Conservation (phyloP, 176 grass and related monocot species). For the Avena insularis region DNA sequence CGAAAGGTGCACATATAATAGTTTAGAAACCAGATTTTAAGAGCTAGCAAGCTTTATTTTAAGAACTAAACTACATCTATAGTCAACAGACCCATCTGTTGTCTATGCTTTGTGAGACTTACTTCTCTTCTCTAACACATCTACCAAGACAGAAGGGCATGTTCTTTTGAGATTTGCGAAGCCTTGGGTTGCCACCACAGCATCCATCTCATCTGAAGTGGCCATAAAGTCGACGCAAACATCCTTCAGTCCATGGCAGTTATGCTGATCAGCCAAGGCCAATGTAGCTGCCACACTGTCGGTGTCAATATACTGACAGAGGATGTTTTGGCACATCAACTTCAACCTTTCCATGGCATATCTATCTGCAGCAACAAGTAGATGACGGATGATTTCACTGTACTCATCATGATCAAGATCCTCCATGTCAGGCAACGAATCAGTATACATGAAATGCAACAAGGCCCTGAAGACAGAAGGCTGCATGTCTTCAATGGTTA, state of each 20-base stretch:
- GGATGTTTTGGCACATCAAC: not conserved
- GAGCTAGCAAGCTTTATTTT: not conserved
- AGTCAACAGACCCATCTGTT: not conserved
- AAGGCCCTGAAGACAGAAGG: not conserved
- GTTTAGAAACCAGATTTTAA: not conserved
- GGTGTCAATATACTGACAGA: not conserved
- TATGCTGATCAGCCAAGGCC: not conserved
- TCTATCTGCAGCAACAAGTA: not conserved
- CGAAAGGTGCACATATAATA: not conserved
- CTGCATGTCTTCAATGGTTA: not conserved
- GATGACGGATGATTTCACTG: not conserved
- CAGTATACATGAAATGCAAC: not conserved
- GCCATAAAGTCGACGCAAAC: not conserved
- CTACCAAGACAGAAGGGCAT: constrained; percentile 2
- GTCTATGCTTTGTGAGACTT: not conserved
- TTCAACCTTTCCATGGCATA: not conserved
- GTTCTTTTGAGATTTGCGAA: not conserved
- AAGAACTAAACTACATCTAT: not conserved
- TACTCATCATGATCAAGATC: not conserved
- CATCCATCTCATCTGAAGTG: not conserved
- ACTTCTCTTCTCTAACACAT: constrained; percentile 14
- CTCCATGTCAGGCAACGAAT: not conserved
- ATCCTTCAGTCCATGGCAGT: not conserved
- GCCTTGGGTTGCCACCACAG: not conserved
- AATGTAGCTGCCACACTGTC: not conserved